Percentiles rank a stretch among this genome's conserved stretches.
Evolutionary conservation across 805 yeast species (phyloP).

Genomic region (Candida vaughaniae): DNA sequence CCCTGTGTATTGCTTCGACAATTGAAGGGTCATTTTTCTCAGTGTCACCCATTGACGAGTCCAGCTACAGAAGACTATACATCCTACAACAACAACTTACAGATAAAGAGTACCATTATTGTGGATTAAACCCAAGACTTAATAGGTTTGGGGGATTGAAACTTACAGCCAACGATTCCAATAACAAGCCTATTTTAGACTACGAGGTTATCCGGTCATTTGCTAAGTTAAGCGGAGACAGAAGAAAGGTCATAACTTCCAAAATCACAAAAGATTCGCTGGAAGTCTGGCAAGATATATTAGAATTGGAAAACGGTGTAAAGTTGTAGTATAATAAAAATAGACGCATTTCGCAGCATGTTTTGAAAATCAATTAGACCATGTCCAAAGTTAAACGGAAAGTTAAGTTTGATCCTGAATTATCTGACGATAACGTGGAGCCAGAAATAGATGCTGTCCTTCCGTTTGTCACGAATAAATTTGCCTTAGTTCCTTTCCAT

Average conservation of each 20-base stretch:
- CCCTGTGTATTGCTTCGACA: constrained; percentile 69
- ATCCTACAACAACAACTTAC: constrained; percentile 83
- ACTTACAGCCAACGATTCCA: constrained; percentile 32
- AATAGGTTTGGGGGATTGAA: constrained; percentile 51
- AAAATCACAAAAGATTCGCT: constrained; percentile 57
- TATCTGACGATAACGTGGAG: constrained; percentile 7
- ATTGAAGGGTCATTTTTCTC: constrained; percentile 77
- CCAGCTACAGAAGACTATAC: constrained; percentile 74
- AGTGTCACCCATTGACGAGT: constrained; percentile 73
- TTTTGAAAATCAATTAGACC: neutral
- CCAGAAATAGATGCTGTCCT: constrained; percentile 4
- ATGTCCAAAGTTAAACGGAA: constrained; percentile 10
- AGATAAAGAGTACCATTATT: constrained; percentile 69
- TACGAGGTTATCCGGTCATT: constrained; percentile 55
- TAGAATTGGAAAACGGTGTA: constrained; percentile 50
- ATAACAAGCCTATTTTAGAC: constrained; percentile 65
- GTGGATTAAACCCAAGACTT: constrained; percentile 80
- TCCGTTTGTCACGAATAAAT: constrained; percentile 9
- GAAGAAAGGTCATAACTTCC: constrained; percentile 50
- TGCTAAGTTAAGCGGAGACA: constrained; percentile 54
- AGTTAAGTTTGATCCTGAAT: constrained; percentile 13
- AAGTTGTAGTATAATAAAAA: constrained; percentile 13
- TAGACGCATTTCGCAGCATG: constrained; percentile 1
- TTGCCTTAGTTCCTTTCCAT: constrained; percentile 28
- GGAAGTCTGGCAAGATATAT: constrained; percentile 68